Percentiles rank a stretch among this genome's conserved stretches.
Conservation (phyloP, 257 asterid species). For the Nicotiana sylvestris region DNA sequence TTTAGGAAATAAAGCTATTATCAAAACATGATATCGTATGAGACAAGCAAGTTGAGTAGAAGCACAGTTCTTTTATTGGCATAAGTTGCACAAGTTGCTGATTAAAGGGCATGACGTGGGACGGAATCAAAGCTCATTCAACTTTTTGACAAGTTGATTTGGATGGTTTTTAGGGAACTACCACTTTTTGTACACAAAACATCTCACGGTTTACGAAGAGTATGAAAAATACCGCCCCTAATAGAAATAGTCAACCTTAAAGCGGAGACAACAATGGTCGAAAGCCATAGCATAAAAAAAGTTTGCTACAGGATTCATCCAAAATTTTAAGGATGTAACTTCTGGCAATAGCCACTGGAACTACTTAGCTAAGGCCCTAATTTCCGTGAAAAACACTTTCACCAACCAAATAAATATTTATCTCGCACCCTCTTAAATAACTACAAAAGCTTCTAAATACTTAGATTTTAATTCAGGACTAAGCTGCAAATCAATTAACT, state of each 20-base stretch:
- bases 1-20: neutral
- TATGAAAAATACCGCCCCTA: no score
- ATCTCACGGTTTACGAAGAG: no score
- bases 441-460: neutral
- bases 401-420: neutral
- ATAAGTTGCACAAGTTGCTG: constrained; percentile 3
- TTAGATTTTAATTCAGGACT: neutral
- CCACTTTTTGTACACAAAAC: no score
- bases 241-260: no score
- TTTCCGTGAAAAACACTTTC: neutral
- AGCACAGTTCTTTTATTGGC: neutral
- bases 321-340: no score
- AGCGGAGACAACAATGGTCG: no score
- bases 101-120: neutral
- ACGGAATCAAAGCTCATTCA: neutral
- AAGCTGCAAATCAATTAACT: neutral
- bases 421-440: neutral
- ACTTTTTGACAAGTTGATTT: neutral
- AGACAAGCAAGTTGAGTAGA: neutral
- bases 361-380: neutral
- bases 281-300: no score
- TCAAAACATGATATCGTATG: neutral
- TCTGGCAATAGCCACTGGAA: neutral
- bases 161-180: neutral
- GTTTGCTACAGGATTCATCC: no score